Evolutionary conservation across 2,329 filamentous ascomycete genomes (phyloP).

Genomic region (Aureobasidium pullulans): DNA sequence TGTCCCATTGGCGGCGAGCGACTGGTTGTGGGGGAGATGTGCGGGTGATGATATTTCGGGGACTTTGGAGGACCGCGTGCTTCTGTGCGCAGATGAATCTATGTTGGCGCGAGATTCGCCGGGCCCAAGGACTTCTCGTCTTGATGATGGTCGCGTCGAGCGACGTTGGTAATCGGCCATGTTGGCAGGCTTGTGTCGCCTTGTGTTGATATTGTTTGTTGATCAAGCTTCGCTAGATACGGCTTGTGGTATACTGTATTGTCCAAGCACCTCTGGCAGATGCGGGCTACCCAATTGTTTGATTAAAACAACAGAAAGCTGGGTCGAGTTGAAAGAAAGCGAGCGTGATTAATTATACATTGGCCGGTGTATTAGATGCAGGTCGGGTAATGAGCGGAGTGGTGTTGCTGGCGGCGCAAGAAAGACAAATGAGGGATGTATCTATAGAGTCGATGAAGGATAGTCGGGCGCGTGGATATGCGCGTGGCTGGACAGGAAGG

Average conservation of each 20-base stretch:
- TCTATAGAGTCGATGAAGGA: constrained; percentile 9
- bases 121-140: constrained; percentile 17
- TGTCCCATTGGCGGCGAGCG: constrained; percentile 36
- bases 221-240: neutral
- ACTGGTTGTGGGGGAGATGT: constrained; percentile 36
- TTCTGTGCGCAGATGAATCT: constrained; percentile 7
- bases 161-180: constrained; percentile 10
- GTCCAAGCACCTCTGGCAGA: neutral
- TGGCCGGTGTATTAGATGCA: constrained; percentile 4
- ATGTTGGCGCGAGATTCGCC: constrained; percentile 18
- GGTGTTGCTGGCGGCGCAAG: neutral
- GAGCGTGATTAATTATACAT: constrained; percentile 13
- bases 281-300: neutral
- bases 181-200: neutral
- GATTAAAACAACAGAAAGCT: neutral
- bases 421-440: constrained; percentile 6
- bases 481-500: neutral
- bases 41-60: constrained; percentile 16
- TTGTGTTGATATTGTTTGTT: neutral
- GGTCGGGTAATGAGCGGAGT: constrained; percentile 10
- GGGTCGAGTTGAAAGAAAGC: neutral
- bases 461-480: neutral
- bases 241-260: neutral
- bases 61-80: constrained; percentile 16
- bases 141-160: constrained; percentile 2